Conservation (phyloP, 495 filamentous ascomycete species). For the Geoglossum glabrum region DNA sequence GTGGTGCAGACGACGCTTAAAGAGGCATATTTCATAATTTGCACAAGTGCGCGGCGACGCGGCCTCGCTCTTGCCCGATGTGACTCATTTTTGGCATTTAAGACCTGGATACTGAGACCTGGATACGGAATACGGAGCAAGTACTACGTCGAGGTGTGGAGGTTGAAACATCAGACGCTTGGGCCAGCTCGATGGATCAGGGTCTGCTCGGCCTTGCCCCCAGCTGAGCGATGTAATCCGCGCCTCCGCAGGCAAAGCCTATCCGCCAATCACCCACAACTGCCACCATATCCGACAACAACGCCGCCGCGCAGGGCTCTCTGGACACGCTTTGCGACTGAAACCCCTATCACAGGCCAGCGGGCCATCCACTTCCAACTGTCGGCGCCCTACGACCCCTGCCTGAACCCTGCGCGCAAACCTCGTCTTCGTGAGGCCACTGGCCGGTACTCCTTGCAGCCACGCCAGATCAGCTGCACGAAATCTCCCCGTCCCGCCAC, state of each 20-base stretch:
- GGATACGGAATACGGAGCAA: neutral
- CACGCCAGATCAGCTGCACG: slow-evolving; percentile 2
- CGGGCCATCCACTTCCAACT: neutral
- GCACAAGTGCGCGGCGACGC: neutral
- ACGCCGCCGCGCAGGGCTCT: neutral
- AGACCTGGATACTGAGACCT: too few relatives aligned
- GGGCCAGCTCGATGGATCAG: neutral
- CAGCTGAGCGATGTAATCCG: neutral
- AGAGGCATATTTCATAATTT: slow-evolving; percentile 1
- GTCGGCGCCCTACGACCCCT: neutral
- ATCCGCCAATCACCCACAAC: neutral
- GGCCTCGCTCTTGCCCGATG: neutral
- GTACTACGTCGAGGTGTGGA: neutral
- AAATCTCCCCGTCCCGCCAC: slow-evolving; percentile 3
- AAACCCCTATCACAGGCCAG: neutral
- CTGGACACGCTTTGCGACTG: neutral
- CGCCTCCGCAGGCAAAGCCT: neutral
- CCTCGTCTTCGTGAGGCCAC: neutral
- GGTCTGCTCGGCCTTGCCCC: neutral
- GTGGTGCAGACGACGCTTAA: too few relatives aligned
- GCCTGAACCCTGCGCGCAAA: neutral
- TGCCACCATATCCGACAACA: neutral
- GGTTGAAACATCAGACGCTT: neutral
- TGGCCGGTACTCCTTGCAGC: neutral
- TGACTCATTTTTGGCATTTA: neutral